Percentiles rank a stretch among this genome's conserved stretches.
Evolutionary conservation across 768 basidiomycete species (phyloP).

Genomic region (Suillus discolor): DNA sequence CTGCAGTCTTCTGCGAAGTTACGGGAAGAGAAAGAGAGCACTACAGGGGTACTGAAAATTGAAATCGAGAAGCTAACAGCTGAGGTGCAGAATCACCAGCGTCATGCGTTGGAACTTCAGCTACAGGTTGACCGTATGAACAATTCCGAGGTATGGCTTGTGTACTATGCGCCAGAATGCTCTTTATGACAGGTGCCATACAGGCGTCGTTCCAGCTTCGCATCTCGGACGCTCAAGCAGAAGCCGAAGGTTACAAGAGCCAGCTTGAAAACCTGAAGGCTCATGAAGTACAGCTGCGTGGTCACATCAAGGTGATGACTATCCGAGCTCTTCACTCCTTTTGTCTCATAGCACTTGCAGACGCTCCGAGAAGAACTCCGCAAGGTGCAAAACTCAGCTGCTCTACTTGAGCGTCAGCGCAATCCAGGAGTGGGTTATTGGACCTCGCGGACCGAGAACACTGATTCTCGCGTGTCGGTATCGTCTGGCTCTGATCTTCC

Average conservation of each 20-base stretch:
- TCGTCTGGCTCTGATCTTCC: conserved; percentile 47
- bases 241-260: conserved; percentile 57
- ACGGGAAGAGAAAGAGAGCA: conserved; percentile 59
- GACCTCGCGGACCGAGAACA: conserved; percentile 49
- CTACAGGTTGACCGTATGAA: conserved; percentile 48
- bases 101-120: conserved; percentile 58
- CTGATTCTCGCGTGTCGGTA: conserved; percentile 38
- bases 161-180: background rate
- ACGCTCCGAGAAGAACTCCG: conserved; percentile 91
- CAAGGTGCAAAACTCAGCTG: conserved; percentile 93
- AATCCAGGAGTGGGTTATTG: conserved; percentile 96
- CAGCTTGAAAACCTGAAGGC: conserved; percentile 73
- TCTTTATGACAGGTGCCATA: conserved; percentile 21
- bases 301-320: conserved; percentile 71
- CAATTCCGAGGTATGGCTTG: conserved; percentile 63
- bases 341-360: conserved; percentile 41
- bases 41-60: conserved; percentile 49
- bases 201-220: conserved; percentile 50
- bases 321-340: background rate
- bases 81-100: conserved; percentile 49
- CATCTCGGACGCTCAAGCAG: conserved; percentile 49
- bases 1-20: conserved; percentile 61
- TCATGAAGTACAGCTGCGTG: conserved; percentile 69
- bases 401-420: conserved; percentile 85
- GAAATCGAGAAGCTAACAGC: conserved; percentile 57